These are phyloP conservation scores for Aspergillus fumigatus DNA, from an alignment of 2,329 filamentous ascomycete genomes.

Conservation along the genomic window DNA sequence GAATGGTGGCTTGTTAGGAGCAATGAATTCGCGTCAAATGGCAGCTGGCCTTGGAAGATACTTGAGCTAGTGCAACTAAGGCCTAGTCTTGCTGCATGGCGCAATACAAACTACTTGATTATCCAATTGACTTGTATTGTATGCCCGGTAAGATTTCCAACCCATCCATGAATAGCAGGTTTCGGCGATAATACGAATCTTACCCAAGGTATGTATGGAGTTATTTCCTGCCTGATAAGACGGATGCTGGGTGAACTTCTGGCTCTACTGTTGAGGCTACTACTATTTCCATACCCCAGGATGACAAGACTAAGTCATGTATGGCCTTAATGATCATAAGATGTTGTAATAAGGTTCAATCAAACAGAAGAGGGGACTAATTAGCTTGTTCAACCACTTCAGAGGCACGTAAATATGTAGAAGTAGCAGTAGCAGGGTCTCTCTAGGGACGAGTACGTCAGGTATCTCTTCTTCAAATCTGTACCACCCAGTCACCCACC, in stretches of 20 bases:
- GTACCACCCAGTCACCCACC: not conserved
- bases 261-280: not conserved
- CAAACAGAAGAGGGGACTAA: not conserved
- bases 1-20: not conserved
- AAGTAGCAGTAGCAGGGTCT: not conserved
- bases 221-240: not conserved
- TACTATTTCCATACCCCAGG: not conserved
- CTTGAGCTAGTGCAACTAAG: not conserved
- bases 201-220: not conserved
- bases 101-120: not conserved
- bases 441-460: not conserved
- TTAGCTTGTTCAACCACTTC: not conserved
- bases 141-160: not conserved
- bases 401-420: not conserved
- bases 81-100: not conserved
- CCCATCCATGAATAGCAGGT: not conserved
- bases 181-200: not conserved
- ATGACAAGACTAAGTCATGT: not conserved
- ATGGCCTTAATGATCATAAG: not conserved
- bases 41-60: not conserved
- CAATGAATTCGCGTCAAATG: not conserved
- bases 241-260: not conserved
- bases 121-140: not conserved
- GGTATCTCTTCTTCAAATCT: not conserved
- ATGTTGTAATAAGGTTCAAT: not conserved